A percentile compares a stretch with the other conserved stretches of the same genome.
Evolutionary conservation across 805 yeast genomes (phyloP).

Genomic region (Saturnispora dispora): DNA sequence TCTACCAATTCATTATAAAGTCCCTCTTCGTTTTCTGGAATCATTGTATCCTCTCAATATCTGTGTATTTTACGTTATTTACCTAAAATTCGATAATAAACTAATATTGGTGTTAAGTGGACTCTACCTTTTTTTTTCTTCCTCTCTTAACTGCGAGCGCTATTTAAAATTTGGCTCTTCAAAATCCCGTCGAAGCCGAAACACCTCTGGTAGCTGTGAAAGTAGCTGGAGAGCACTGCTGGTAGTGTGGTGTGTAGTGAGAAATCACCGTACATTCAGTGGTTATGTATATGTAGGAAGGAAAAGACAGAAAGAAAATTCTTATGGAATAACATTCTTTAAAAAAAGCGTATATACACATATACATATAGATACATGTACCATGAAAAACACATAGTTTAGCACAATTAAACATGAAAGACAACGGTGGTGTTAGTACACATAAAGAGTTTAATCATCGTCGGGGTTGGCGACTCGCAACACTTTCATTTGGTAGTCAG

Average conservation of each 20-base stretch:
- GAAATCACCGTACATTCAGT: no score
- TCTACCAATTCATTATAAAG: constrained; percentile 33
- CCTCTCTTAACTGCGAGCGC: not conserved
- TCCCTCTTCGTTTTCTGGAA: constrained; percentile 26
- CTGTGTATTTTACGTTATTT: not conserved
- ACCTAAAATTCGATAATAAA: not conserved
- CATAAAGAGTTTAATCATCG: constrained; percentile 14
- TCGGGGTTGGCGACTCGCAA: constrained; percentile 88
- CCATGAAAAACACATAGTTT: not conserved
- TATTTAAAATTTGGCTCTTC: not conserved
- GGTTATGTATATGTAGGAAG: not conserved
- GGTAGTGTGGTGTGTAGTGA: not conserved
- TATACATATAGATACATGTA: constrained; percentile 1
- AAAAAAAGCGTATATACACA: not conserved
- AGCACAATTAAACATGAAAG: not conserved
- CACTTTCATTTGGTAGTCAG: constrained; percentile 72
- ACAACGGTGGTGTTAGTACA: not conserved
- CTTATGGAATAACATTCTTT: not conserved
- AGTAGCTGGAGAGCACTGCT: not conserved
- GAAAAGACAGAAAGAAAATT: not conserved
- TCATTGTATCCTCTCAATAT: not conserved
- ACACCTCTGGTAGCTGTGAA: not conserved
- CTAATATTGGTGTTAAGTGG: not conserved
- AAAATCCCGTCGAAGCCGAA: not conserved
- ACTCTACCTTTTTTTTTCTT: not conserved